A percentile compares a stretch with the other conserved stretches of the same genome.
Evolutionary conservation across 2,329 filamentous ascomycete genomes (phyloP).

Genomic region (Diplodia scrobiculata): DNA sequence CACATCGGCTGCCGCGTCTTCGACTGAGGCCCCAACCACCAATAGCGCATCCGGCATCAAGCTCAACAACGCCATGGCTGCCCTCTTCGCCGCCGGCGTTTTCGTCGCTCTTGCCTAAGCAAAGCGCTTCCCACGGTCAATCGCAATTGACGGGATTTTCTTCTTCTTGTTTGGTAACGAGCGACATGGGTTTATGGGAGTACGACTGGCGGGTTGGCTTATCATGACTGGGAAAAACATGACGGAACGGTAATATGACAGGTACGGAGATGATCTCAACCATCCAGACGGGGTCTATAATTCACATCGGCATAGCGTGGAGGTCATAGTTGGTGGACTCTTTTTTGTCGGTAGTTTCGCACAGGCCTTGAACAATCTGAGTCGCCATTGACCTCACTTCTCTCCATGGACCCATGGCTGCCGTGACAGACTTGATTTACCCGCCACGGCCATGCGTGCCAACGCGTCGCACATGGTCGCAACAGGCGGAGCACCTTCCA

Average conservation of each 20-base stretch:
- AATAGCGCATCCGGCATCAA: constrained; percentile 9
- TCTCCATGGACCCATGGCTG: neutral
- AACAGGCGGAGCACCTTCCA: constrained; percentile 12
- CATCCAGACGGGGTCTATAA: constrained; percentile 13
- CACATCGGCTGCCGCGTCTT: constrained; percentile 22
- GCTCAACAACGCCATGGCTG: constrained; percentile 27
- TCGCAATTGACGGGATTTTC: neutral
- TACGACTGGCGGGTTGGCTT: constrained; percentile 6
- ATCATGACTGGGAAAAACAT: constrained; percentile 1
- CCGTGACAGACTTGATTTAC: too few relatives aligned
- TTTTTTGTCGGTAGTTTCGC: constrained; percentile 12
- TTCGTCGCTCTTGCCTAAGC: constrained; percentile 26
- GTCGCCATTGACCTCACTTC: constrained; percentile 19
- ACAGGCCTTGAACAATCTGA: constrained; percentile 14
- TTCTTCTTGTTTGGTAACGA: constrained; percentile 21
- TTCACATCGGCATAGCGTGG: constrained; percentile 12
- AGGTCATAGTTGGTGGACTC: constrained; percentile 21
- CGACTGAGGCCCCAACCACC: constrained; percentile 19
- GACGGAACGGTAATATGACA: constrained; percentile 2
- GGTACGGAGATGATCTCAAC: constrained; percentile 13
- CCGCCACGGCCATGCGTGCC: neutral
- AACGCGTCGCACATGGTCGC: constrained; percentile 7
- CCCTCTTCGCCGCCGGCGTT: constrained; percentile 28
- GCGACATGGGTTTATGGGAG: constrained; percentile 17
- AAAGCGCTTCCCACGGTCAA: neutral